Conservation (phyloP, 2,329 filamentous ascomycete species). For the Ophiognomonia clavigignenti-juglandacearum region DNA sequence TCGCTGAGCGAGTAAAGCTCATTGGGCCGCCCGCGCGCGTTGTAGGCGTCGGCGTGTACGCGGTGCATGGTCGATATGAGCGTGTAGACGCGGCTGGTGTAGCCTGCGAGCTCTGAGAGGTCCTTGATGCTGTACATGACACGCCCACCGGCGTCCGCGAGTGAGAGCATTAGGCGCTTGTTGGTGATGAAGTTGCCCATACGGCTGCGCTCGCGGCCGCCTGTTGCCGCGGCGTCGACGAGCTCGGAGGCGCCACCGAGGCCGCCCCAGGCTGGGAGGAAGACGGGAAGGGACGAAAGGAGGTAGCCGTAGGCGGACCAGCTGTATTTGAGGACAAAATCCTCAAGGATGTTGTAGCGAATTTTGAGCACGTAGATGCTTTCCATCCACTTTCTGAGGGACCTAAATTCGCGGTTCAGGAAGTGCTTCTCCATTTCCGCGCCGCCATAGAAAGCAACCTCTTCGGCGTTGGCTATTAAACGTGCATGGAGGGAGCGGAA, state of each 20-base stretch:
- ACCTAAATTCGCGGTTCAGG: slow-evolving; percentile 86
- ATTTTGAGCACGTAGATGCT: slow-evolving; percentile 97
- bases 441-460: slow-evolving; percentile 95
- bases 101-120: slow-evolving; percentile 88
- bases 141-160: slow-evolving; percentile 90
- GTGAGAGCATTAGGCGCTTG: slow-evolving; percentile 94
- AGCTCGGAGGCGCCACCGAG: slow-evolving; percentile 69
- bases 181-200: slow-evolving; percentile 99
- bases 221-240: slow-evolving; percentile 41
- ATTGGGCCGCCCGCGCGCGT: slow-evolving; percentile 60
- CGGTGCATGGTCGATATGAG: slow-evolving; percentile 92
- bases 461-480: slow-evolving; percentile 93
- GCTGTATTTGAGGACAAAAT: slow-evolving; percentile 96
- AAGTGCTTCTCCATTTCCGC: slow-evolving; percentile 93
- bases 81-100: slow-evolving; percentile 93
- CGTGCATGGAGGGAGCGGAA: slow-evolving; percentile 88
- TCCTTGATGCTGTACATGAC: slow-evolving; percentile 99
- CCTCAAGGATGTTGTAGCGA: slow-evolving; percentile 96
- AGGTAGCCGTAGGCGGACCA: slow-evolving; percentile 98
- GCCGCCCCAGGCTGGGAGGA: slow-evolving; percentile 90
- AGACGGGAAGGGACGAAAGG: slow-evolving; percentile 86
- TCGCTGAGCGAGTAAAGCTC: slow-evolving; percentile 89
- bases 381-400: slow-evolving; percentile 95
- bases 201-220: slow-evolving; percentile 69
- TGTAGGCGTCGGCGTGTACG: slow-evolving; percentile 87